These are phyloP conservation scores for Fraxinus pennsylvanica DNA, from an alignment of 257 asterid genomes.

Conservation along the genomic window DNA sequence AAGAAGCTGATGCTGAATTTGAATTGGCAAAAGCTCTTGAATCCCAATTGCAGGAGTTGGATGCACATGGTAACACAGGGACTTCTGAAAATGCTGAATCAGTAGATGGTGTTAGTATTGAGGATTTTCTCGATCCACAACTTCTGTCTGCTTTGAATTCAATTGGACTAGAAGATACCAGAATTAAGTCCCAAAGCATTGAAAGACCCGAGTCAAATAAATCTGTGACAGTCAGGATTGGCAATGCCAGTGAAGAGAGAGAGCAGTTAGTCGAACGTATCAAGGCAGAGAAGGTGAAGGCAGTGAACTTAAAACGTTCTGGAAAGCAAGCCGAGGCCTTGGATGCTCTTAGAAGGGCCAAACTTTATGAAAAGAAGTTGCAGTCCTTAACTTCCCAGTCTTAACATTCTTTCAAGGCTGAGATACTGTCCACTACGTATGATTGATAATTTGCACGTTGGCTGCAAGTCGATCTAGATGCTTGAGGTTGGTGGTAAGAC, in stretches of 20 bases:
- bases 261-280: slow-evolving; percentile 56
- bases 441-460: background rate
- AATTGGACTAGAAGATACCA: slow-evolving; percentile 58
- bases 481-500: background rate
- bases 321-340: slow-evolving; percentile 92
- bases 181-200: slow-evolving; percentile 26
- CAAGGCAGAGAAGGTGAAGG: slow-evolving; percentile 80
- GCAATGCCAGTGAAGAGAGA: slow-evolving; percentile 47
- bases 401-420: background rate
- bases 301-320: slow-evolving; percentile 71
- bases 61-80: slow-evolving; percentile 31
- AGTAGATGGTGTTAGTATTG: slow-evolving; percentile 52
- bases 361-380: slow-evolving; percentile 77
- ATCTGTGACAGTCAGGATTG: slow-evolving; percentile 22
- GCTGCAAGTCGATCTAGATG: background rate
- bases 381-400: slow-evolving; percentile 48
- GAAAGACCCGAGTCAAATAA: slow-evolving; percentile 40
- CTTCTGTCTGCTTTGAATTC: slow-evolving; percentile 80
- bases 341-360: slow-evolving; percentile 75
- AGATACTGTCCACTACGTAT: background rate
- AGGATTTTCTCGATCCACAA: slow-evolving; percentile 91
- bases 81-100: slow-evolving; percentile 36
- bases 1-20: slow-evolving; percentile 77
- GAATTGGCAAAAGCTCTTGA: slow-evolving; percentile 82
- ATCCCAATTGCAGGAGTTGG: slow-evolving; percentile 62